These are phyloP conservation scores for Vaccinium darrowii DNA, from an alignment of 148 eudicot genomes.

Conservation along the genomic window DNA sequence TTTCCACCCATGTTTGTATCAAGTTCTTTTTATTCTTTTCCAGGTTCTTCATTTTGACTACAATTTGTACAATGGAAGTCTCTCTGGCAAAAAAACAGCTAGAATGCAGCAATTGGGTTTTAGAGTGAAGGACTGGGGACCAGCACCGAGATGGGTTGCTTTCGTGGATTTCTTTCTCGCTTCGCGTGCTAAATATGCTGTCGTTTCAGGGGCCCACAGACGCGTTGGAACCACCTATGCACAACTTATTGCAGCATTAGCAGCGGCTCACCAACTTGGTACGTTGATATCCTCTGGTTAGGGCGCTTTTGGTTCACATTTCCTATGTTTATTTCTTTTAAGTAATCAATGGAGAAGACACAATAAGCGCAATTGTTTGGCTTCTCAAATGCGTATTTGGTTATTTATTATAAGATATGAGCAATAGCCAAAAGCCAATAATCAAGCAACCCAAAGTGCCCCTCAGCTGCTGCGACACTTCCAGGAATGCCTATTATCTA, in stretches of 20 bases:
- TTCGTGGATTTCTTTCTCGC: slow-evolving; percentile 95
- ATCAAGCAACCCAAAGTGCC: not conserved
- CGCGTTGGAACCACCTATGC: slow-evolving; percentile 94
- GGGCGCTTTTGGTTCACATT: not conserved
- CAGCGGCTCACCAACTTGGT: slow-evolving; percentile 75
- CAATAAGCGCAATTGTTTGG: not conserved
- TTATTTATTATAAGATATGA: not conserved
- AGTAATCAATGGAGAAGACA: not conserved
- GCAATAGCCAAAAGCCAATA: not conserved
- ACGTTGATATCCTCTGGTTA: not conserved
- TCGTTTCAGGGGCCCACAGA: slow-evolving; percentile 77
- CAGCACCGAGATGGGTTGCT: slow-evolving; percentile 97
- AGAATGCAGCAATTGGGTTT: slow-evolving; percentile 37
- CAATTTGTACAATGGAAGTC: slow-evolving; percentile 46
- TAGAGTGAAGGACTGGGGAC: slow-evolving; percentile 88
- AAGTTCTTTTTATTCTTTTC: slow-evolving; percentile 4
- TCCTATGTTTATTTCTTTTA: not conserved
- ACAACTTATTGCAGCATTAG: slow-evolving; percentile 77
- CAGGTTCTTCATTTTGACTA: slow-evolving; percentile 85
- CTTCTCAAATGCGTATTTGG: not conserved
- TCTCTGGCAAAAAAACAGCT: slow-evolving; percentile 31
- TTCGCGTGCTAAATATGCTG: slow-evolving; percentile 78
- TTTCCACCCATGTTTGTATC: not conserved
- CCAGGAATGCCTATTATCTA: not conserved
- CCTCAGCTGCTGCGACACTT: not conserved